phyloP scores from a whole-genome alignment of 208 protist genomes.

The Trypanosoma brucei region DNA sequence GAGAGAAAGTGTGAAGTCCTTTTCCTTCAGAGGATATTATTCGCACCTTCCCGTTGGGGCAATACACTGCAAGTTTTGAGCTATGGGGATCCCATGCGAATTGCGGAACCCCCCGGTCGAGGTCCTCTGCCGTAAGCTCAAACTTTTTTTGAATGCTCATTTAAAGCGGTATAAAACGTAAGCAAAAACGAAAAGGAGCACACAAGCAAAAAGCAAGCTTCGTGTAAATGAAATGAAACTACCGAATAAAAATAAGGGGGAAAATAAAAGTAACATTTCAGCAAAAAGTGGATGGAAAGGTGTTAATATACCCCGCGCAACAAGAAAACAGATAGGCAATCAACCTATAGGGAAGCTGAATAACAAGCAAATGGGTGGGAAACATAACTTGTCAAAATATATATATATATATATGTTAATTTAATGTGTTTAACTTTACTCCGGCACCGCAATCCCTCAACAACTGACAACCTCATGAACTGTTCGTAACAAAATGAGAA shows the following conservation, averaged over 20 bases:
- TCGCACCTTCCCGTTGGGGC: slow-evolving; percentile 72
- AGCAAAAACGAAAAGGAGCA: too few relatives aligned
- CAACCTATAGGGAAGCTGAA: too few relatives aligned
- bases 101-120: slow-evolving; percentile 64
- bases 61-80: slow-evolving; percentile 67
- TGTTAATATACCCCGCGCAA: too few relatives aligned
- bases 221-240: neutral
- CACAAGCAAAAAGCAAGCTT: neutral
- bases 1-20: slow-evolving; percentile 66
- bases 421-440: too few relatives aligned
- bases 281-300: neutral
- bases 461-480: too few relatives aligned
- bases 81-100: slow-evolving; percentile 75
- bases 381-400: too few relatives aligned
- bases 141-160: slow-evolving; percentile 83
- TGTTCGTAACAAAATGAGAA: too few relatives aligned
- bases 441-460: too few relatives aligned
- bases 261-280: slow-evolving; percentile 5
- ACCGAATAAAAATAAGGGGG: neutral
- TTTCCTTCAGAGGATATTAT: slow-evolving; percentile 79
- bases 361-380: too few relatives aligned
- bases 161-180: neutral
- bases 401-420: too few relatives aligned
- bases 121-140: slow-evolving; percentile 36
- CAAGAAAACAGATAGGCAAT: too few relatives aligned